phyloP scores from a whole-genome alignment of 1,139 yeast genomes.

The Hyphopichia burtonii region DNA sequence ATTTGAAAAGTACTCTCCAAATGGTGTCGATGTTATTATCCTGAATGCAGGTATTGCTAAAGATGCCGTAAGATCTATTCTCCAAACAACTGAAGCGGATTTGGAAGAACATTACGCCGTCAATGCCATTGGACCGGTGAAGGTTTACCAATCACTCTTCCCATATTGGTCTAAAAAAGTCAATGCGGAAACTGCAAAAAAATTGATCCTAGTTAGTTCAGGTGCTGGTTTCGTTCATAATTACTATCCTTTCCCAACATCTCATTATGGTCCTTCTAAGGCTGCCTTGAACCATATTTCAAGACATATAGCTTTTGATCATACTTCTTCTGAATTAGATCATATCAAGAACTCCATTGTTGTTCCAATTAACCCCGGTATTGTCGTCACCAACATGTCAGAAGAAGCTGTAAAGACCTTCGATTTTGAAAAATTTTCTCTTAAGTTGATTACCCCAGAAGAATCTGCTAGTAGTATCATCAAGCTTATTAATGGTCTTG shows the following conservation, averaged over 20 bases:
- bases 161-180: constrained; percentile 17
- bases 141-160: constrained; percentile 8
- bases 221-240: constrained; percentile 15
- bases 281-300: constrained; percentile 27
- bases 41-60: constrained; percentile 16
- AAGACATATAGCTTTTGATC: constrained; percentile 18
- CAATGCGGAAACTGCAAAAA: constrained; percentile 10
- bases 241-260: background rate
- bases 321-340: background rate
- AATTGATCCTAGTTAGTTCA: constrained; percentile 22
- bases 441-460: constrained; percentile 4
- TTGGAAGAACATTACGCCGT: constrained; percentile 2
- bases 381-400: constrained; percentile 22
- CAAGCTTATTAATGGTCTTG: constrained; percentile 5
- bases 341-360: constrained; percentile 17
- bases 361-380: constrained; percentile 29
- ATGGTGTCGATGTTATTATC: constrained; percentile 14
- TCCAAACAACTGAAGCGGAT: background rate
- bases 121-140: constrained; percentile 10
- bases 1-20: background rate
- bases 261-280: constrained; percentile 28
- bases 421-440: constrained; percentile 22
- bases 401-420: constrained; percentile 8
- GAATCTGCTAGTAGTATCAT: constrained; percentile 7
- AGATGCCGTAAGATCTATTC: background rate